Percentiles rank a stretch among this genome's conserved stretches.
Conservation (phyloP, 441 rosid genomes). For the Pelargonium australe region DNA sequence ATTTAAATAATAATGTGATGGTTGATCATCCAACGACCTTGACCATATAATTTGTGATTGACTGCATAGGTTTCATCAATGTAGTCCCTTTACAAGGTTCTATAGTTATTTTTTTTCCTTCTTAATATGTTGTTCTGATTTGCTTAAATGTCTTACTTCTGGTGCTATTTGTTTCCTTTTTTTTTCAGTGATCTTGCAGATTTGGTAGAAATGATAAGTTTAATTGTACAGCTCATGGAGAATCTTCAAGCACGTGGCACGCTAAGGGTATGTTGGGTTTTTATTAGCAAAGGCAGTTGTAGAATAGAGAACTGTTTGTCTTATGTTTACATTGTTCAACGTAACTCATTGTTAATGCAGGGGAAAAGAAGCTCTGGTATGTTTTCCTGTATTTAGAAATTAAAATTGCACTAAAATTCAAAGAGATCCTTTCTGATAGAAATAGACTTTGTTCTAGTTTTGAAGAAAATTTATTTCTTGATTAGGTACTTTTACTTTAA, state of each 20-base stretch:
- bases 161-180: conserved; percentile 19
- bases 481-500: background rate
- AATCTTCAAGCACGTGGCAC: conserved; percentile 88
- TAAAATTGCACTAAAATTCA: background rate
- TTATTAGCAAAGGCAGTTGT: conserved; percentile 14
- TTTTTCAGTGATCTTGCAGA: conserved; percentile 89
- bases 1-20: background rate
- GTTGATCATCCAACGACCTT: conserved; percentile 1
- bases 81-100: background rate
- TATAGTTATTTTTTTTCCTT: background rate
- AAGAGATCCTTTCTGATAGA: background rate
- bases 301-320: conserved; percentile 1
- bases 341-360: background rate
- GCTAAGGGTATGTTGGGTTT: conserved; percentile 61
- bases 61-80: background rate
- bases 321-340: background rate
- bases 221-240: conserved; percentile 71
- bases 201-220: conserved; percentile 70
- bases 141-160: conserved; percentile 15
- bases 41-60: background rate
- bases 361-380: background rate
- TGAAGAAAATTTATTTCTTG: background rate
- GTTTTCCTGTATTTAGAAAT: background rate
- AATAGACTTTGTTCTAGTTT: background rate
- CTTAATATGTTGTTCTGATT: background rate